Conservation (phyloP, 176 grass and related monocot genomes). For the Paspalum notatum region DNA sequence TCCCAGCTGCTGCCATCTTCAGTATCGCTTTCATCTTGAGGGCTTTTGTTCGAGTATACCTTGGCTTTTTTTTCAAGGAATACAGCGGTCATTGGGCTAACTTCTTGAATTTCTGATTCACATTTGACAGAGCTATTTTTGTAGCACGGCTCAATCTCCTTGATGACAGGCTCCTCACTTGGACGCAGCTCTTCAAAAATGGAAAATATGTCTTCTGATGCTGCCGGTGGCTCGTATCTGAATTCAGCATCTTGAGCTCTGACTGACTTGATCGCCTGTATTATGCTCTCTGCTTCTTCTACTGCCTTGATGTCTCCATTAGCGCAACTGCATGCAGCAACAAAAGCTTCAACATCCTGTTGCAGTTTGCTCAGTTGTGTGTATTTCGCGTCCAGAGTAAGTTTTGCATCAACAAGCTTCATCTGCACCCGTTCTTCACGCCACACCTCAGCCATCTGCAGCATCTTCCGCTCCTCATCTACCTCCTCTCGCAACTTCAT, state of each 20-base stretch:
- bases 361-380: conserved; percentile 67
- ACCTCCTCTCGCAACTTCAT: conserved; percentile 77
- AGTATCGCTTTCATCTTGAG: conserved; percentile 53
- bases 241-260: conserved; percentile 66
- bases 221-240: conserved; percentile 67
- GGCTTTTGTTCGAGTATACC: conserved; percentile 44
- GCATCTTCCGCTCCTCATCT: conserved; percentile 90
- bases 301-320: conserved; percentile 49
- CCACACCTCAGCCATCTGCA: conserved; percentile 99
- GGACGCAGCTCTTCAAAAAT: conserved; percentile 81
- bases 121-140: conserved; percentile 50
- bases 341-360: conserved; percentile 60
- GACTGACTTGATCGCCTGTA: conserved; percentile 56
- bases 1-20: conserved; percentile 94
- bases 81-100: conserved; percentile 67
- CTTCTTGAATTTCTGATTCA: conserved; percentile 69
- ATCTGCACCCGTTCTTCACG: conserved; percentile 96
- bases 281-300: conserved; percentile 72
- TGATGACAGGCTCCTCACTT: conserved; percentile 57
- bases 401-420: conserved; percentile 95
- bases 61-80: conserved; percentile 69
- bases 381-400: conserved; percentile 83
- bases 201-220: conserved; percentile 78
- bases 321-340: conserved; percentile 47
- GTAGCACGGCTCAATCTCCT: conserved; percentile 72